Percentiles rank a stretch among this genome's conserved stretches.
Evolutionary conservation across 768 basidiomycete species (phyloP).

Genomic region (Rhizopogon roseolus): DNA sequence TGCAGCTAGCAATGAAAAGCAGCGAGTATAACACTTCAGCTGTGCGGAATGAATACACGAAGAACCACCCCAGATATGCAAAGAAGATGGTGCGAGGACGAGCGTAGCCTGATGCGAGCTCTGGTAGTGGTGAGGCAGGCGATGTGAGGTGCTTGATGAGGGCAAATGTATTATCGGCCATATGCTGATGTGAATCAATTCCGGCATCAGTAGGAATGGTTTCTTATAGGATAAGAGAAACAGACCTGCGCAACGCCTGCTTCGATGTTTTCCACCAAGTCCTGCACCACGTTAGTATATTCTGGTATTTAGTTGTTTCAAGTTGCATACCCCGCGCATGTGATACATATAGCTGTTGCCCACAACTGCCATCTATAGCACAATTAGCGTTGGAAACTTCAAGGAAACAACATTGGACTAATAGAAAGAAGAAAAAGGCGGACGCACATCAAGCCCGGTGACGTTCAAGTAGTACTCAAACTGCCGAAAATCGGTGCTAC

Average conservation of each 20-base stretch:
- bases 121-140: conserved; percentile 61
- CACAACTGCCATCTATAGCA: conserved; percentile 77
- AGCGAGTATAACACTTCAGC: conserved; percentile 60
- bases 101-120: conserved; percentile 44
- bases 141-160: conserved; percentile 74
- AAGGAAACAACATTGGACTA: too few relatives aligned
- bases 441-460: conserved; percentile 81
- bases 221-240: not conserved
- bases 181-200: conserved; percentile 49
- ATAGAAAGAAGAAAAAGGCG: not conserved
- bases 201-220: not conserved
- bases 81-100: conserved; percentile 75
- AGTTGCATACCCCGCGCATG: conserved; percentile 65
- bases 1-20: conserved; percentile 43
- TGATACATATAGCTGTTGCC: conserved; percentile 94
- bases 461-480: conserved; percentile 88
- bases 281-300: conserved; percentile 28
- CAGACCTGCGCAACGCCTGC: conserved; percentile 63
- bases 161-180: conserved; percentile 84
- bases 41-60: conserved; percentile 69
- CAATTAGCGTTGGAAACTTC: not conserved
- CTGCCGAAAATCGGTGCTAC: conserved; percentile 91
- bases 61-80: conserved; percentile 60
- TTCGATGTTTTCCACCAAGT: conserved; percentile 80
- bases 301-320: not conserved